Evolutionary conservation across 306 rosid genomes (phyloP), one percentile per base, ranked within the genome.

Genomic region (Crotalaria pallida): DNA sequence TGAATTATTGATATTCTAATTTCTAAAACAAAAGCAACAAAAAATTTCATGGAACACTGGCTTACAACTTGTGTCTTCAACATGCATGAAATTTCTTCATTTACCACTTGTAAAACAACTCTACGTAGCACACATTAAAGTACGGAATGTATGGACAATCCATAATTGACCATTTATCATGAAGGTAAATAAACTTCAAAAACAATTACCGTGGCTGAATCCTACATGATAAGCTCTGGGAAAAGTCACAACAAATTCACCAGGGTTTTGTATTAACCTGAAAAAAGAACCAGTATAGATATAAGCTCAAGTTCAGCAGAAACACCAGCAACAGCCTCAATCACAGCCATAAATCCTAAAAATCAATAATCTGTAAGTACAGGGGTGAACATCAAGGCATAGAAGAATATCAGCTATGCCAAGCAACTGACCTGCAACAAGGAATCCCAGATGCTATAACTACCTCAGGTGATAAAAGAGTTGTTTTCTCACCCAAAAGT

Each of bases 211-310:
- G 40, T 94, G 99, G 87, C 99, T 91, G 92, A 94, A 94, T 88
- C 99, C 99, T 31, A 94, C 96, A 83, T 94, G 99, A 84, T 94
- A 94, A 73, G 99, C 96, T 79, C 97, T 87, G 73, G 99, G 99
- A 86, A 94, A 94, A 74, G 99, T 94, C 79, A 94, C 97, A 55
- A 94, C 96, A 84, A 89, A 94, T 89, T 94, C 99, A 55, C 97
- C 99, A 81, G 99, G 96, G 60, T 94, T 88, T 87, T 94, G 99
- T 83, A 87, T 65, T 78, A 94, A 91, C 97, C 99, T 94, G 87
- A 68, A 76, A 71, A 60, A 83, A 85, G 74, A 75, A 53, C 43
- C 64, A 64, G 65, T 57, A 51, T 6, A 70, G 47, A 62, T 29
- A 81, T 86, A 33, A 83, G 78, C 64, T 71, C 79, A 81, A 66